Evolutionary conservation across 768 basidiomycete genomes (phyloP).

Genomic region (Solioccasus polychromus): DNA sequence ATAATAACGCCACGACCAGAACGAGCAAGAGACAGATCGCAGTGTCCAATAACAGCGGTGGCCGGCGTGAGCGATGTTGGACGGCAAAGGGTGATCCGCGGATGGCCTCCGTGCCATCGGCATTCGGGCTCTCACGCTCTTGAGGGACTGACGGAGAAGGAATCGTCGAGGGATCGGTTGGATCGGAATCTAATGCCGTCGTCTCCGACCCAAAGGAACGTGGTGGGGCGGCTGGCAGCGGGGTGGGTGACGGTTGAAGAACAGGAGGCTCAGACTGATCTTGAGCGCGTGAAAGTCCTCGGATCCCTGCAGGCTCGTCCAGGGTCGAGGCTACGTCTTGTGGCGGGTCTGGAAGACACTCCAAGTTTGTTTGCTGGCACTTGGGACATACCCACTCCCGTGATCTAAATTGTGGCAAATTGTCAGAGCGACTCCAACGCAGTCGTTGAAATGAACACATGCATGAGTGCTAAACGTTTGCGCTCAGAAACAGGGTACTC

Average conservation of each 20-base stretch:
- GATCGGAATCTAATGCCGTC: conserved; percentile 16
- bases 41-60: conserved; percentile 68
- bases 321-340: conserved; percentile 16
- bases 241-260: conserved; percentile 13
- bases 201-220: conserved; percentile 14
- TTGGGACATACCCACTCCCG: conserved; percentile 77
- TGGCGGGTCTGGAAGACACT: conserved; percentile 67
- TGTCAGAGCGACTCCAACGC: conserved; percentile 9
- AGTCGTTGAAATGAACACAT: conserved; percentile 32
- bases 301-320: conserved; percentile 14
- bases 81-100: conserved; percentile 15
- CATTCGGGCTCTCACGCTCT: conserved; percentile 9
- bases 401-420: conserved; percentile 47
- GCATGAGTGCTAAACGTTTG: conserved; percentile 75
- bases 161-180: conserved; percentile 13
- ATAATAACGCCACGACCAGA: conserved; percentile 65
- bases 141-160: conserved; percentile 8
- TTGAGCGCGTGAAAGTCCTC: conserved; percentile 21
- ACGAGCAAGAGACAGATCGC: conserved; percentile 72
- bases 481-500: conserved; percentile 75
- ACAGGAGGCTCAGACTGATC: conserved; percentile 17
- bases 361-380: conserved; percentile 65
- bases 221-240: conserved; percentile 17
- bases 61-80: conserved; percentile 30
- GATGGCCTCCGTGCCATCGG: conserved; percentile 12